phyloP scores from a whole-genome alignment of 345 rosid genomes.

The Boechera stricta region DNA sequence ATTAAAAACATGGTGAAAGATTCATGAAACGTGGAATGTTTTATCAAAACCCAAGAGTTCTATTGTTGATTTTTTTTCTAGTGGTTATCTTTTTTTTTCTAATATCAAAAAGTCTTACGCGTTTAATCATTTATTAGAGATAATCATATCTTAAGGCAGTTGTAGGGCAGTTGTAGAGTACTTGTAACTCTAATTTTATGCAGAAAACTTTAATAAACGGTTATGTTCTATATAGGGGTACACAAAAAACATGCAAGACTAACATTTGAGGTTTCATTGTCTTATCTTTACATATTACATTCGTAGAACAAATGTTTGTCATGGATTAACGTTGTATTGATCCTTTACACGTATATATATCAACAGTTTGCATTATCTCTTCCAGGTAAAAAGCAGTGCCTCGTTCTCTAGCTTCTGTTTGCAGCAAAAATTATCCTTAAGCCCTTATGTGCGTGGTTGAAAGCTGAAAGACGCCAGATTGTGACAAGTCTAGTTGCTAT shows the following conservation, averaged over 20 bases:
- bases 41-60: neutral
- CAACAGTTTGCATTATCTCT: conserved; percentile 40
- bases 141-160: neutral
- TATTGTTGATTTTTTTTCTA: neutral
- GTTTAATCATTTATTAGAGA: neutral
- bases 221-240: neutral
- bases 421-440: conserved; percentile 16
- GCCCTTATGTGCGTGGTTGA: neutral
- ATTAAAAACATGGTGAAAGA: neutral
- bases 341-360: conserved; percentile 24
- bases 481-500: conserved; percentile 9
- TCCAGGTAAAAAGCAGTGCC: conserved; percentile 10
- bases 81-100: neutral
- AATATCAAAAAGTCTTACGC: too few species aligned
- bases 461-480: neutral
- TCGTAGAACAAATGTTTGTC: conserved; percentile 17
- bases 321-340: neutral
- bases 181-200: neutral
- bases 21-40: conserved; percentile 14
- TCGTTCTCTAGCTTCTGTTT: conserved; percentile 39
- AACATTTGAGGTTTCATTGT: neutral
- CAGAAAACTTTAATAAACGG: neutral
- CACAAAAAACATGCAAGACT: neutral
- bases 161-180: neutral
- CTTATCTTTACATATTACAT: conserved; percentile 19